These are phyloP conservation scores for Cicer judaicum DNA, from an alignment of 306 rosid species.

Conservation along the genomic window DNA sequence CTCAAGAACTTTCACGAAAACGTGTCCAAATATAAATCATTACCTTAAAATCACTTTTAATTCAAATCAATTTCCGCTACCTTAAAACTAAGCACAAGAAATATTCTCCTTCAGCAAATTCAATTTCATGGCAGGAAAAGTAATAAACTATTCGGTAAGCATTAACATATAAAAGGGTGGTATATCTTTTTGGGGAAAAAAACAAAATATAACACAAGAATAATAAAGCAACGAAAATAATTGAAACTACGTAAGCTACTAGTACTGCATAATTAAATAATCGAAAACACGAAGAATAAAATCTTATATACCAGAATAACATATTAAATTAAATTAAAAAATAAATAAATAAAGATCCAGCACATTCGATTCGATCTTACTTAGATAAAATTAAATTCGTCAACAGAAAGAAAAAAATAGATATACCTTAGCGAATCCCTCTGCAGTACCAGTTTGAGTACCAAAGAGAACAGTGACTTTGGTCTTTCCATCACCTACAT, in stretches of 20 bases:
- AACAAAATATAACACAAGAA: constrained; percentile 1
- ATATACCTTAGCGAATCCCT: constrained; percentile 84
- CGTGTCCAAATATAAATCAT: too few species aligned
- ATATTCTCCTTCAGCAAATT: constrained; percentile 16
- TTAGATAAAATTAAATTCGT: background rate
- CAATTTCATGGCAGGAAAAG: constrained; percentile 19
- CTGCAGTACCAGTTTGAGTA: constrained; percentile 93
- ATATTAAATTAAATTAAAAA: background rate
- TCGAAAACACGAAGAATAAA: background rate
- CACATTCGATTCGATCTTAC: constrained; percentile 28
- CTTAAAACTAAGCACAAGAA: too few species aligned
- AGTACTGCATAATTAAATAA: background rate
- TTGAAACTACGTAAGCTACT: background rate
- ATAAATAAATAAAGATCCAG: background rate
- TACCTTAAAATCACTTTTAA: too few species aligned
- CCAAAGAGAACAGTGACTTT: constrained; percentile 76
- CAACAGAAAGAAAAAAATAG: background rate
- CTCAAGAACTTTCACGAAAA: too few species aligned
- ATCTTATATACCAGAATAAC: background rate
- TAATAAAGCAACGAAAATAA: background rate
- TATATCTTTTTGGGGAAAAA: background rate
- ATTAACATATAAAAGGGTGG: background rate
- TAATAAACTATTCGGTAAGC: background rate
- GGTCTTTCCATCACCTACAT: constrained; percentile 61
- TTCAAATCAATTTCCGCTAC: too few species aligned